Evolutionary conservation across 2,329 filamentous ascomycete genomes (phyloP).

Genomic region (Fusarium avenaceum): DNA sequence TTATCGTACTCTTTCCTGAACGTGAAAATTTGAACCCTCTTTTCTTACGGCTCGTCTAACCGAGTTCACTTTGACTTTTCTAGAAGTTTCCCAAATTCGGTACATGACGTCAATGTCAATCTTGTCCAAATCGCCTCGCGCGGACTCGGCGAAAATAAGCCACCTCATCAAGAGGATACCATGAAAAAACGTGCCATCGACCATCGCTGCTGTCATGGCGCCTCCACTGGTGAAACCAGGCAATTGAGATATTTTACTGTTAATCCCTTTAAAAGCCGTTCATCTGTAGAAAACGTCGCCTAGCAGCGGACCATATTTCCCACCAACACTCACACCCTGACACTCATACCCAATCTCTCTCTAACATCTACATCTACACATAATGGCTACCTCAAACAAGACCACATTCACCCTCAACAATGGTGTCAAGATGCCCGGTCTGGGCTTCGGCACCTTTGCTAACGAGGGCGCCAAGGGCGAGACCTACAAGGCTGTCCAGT

Average conservation of each 20-base stretch:
- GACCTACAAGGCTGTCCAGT: slow-evolving; percentile 53
- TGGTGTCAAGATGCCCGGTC: slow-evolving; percentile 70
- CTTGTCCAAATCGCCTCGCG: slow-evolving; percentile 21
- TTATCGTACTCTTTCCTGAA: background rate
- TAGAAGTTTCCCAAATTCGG: slow-evolving; percentile 24
- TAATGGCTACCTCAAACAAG: slow-evolving; percentile 47
- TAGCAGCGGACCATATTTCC: slow-evolving; percentile 1
- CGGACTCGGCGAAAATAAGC: slow-evolving; percentile 30
- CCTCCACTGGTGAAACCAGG: slow-evolving; percentile 14
- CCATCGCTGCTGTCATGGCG: slow-evolving; percentile 2
- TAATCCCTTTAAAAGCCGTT: slow-evolving; percentile 30
- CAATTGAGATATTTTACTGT: slow-evolving; percentile 29
- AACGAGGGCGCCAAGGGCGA: slow-evolving; percentile 66
- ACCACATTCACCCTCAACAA: slow-evolving; percentile 62
- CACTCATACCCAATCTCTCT: slow-evolving; percentile 13
- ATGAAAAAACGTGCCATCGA: slow-evolving; percentile 13
- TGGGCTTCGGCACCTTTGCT: slow-evolving; percentile 76
- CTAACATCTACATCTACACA: slow-evolving; percentile 21
- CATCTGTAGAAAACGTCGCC: slow-evolving; percentile 5
- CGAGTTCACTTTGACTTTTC: slow-evolving; percentile 12
- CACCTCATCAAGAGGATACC: slow-evolving; percentile 28
- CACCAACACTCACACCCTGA: slow-evolving; percentile 21
- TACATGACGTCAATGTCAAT: slow-evolving; percentile 31
- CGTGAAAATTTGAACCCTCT: slow-evolving; percentile 28
- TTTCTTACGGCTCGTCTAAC: slow-evolving; percentile 2